Conservation (phyloP, 1,284 basidiomycete genomes). For the Ustanciosporium gigantosporum region DNA sequence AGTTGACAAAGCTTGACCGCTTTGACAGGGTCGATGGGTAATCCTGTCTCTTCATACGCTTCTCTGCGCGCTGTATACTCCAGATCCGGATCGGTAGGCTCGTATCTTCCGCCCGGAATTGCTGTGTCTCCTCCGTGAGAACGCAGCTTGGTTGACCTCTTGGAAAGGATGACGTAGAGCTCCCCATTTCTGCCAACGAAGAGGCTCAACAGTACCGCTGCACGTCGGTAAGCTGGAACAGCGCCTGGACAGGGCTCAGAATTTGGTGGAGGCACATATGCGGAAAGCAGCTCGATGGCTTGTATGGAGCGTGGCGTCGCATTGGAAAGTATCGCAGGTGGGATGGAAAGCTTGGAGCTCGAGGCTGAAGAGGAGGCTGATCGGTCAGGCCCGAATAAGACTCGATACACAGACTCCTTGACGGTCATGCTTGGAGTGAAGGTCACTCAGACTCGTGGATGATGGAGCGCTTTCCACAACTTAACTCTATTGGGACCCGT, state of each 20-base stretch:
- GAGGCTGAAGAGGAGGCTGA: conserved; percentile 1
- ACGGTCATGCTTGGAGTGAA: too few relatives aligned
- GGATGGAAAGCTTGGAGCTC: conserved; percentile 2
- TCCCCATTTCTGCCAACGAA: conserved; percentile 49
- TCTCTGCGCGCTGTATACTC: conserved; percentile 54
- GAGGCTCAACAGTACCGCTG: conserved; percentile 51
- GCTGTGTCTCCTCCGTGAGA: conserved; percentile 57
- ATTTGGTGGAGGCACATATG: conserved; percentile 13
- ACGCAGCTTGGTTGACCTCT: conserved; percentile 33
- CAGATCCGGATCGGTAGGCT: conserved; percentile 43
- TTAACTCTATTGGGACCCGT: not conserved
- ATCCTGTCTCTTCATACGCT: conserved; percentile 56
- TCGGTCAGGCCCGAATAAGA: conserved; percentile 21
- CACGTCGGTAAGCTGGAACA: conserved; percentile 52
- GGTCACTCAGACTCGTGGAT: too few relatives aligned
- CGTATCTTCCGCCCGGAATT: conserved; percentile 55
- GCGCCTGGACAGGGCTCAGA: conserved; percentile 44
- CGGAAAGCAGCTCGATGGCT: conserved; percentile 31
- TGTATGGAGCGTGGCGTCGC: conserved; percentile 24
- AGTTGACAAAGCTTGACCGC: conserved; percentile 50
- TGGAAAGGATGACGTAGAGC: conserved; percentile 53
- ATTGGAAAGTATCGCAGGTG: conserved; percentile 5
- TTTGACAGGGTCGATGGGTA: conserved; percentile 36
- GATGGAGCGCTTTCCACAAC: too few relatives aligned
- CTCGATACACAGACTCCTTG: conserved; percentile 24